Base-by-base conservation (phyloP, 192 early-diverging fungal species). In the Rhizophagus sp. region DNA sequence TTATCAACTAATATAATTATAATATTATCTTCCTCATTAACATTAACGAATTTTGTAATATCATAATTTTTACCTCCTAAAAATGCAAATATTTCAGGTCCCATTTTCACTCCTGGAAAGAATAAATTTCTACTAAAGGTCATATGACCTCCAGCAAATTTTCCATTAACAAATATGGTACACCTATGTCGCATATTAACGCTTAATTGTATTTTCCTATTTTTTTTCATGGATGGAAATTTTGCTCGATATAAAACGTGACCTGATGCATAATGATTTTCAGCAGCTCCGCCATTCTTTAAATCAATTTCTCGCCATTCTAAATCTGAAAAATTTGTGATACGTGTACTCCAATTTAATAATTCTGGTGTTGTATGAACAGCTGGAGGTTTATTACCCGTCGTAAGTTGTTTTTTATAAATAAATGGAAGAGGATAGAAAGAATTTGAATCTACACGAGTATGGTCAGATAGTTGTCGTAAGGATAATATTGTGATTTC, bases 91-190 rank as follows among this genome's bases (percentile, higher is more conserved):
- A 86, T 81, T 76, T 97, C 96, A 19, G 93, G 91, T 8, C 96
- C 93, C 68, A 88, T 87, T 72, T 94, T 94, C 15, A 90, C 83
- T 10, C 93, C 93, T 24, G 94, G 80, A 39, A 76, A 67, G 11
- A 88, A 77, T 5, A 90, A 57, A 52, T 86, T 88, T 19, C 84
- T 82, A 33, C 90, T 91, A 79, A 95, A 94, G 0, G 93, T 94
- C 73, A 91, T 93, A 78, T 97, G 94, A 2, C 94, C 94, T 11
- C 94, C 95, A 73, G 93, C 83, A 77, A 93, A 89, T 47, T 87
- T 69, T 0, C 90, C 90, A 83, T 97, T 97, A 47, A 94, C 78
- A 81, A 90, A 89, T 25, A 94, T 81, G 0, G 91, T 93, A 70
- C 86, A 88, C 39, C 94, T 86, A 84, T 97, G 91, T 33, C 96